Conservation (phyloP, 2,329 filamentous ascomycete species). For the Tricladium varicosporioides region DNA sequence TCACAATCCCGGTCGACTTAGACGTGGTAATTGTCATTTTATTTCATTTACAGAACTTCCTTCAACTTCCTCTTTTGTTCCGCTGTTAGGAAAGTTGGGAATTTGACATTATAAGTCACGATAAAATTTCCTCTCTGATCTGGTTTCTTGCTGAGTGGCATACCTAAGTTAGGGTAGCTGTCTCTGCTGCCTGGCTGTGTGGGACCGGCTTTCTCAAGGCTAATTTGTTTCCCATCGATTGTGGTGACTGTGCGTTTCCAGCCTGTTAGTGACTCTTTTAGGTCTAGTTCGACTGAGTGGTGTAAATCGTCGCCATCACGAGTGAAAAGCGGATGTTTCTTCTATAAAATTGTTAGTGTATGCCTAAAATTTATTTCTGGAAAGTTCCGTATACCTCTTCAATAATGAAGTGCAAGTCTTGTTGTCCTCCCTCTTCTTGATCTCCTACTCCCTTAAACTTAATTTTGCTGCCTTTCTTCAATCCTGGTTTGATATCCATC, state of each 20-base stretch:
- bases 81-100: constrained; percentile 73
- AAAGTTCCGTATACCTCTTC: constrained; percentile 68
- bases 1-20: no score
- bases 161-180: constrained; percentile 79
- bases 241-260: constrained; percentile 91
- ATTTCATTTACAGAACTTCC: constrained; percentile 62
- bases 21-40: background rate
- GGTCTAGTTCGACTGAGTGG: constrained; percentile 73
- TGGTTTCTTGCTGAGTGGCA: constrained; percentile 92
- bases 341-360: constrained; percentile 56
- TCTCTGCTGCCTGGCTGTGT: constrained; percentile 83
- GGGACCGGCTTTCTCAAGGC: constrained; percentile 75
- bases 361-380: background rate
- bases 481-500: constrained; percentile 90
- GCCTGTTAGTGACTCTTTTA: constrained; percentile 93
- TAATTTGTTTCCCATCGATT: constrained; percentile 86
- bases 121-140: constrained; percentile 82
- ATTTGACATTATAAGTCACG: constrained; percentile 88
- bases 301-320: constrained; percentile 87
- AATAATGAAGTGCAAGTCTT: constrained; percentile 93
- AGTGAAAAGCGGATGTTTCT: constrained; percentile 79
- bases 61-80: constrained; percentile 78
- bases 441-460: constrained; percentile 98
- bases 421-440: constrained; percentile 91
- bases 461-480: constrained; percentile 97